Percentiles rank a stretch among this genome's conserved stretches.
Conservation (phyloP, 208 protist genomes). For the Leishmania aethiopica region DNA sequence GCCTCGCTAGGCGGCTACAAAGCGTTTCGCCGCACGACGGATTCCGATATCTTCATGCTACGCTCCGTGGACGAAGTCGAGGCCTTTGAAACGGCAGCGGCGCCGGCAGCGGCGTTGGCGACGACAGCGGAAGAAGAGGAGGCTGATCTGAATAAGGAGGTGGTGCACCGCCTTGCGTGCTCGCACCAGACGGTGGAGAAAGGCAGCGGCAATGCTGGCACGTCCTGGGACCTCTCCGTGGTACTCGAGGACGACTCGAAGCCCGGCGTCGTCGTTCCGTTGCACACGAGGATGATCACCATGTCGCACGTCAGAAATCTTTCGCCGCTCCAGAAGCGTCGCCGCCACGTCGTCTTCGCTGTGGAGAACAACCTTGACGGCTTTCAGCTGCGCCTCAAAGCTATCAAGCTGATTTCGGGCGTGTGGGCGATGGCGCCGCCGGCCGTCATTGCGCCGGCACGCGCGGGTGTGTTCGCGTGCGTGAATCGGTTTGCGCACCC, state of each 20-base stretch:
- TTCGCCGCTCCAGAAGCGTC: conserved; percentile 42
- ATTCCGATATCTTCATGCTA: conserved; percentile 68
- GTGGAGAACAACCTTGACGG: conserved; percentile 52
- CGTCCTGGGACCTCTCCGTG: conserved; percentile 30
- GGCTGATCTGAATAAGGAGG: conserved; percentile 19
- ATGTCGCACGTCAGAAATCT: conserved; percentile 49
- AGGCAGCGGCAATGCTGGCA: conserved; percentile 2
- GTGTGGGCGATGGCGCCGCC: conserved; percentile 75
- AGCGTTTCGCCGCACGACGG: conserved; percentile 65
- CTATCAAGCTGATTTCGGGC: conserved; percentile 56
- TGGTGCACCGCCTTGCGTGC: conserved; percentile 22
- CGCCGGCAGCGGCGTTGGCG: background rate
- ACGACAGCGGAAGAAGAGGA: conserved; percentile 19
- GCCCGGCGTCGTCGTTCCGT: conserved; percentile 62
- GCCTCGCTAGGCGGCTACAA: conserved; percentile 77
- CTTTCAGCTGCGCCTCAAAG: conserved; percentile 60
- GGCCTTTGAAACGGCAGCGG: conserved; percentile 33
- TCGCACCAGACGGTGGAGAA: conserved; percentile 24
- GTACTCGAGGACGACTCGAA: conserved; percentile 58
- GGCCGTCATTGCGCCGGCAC: conserved; percentile 32
- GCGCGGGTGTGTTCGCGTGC: conserved; percentile 58
- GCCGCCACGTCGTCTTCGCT: conserved; percentile 62
- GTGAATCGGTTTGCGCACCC: conserved; percentile 73
- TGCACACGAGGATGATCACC: conserved; percentile 62
- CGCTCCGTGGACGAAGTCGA: conserved; percentile 72